Conservation (phyloP, 2,329 filamentous ascomycete genomes). For the Penicillium aurantiogriseum region DNA sequence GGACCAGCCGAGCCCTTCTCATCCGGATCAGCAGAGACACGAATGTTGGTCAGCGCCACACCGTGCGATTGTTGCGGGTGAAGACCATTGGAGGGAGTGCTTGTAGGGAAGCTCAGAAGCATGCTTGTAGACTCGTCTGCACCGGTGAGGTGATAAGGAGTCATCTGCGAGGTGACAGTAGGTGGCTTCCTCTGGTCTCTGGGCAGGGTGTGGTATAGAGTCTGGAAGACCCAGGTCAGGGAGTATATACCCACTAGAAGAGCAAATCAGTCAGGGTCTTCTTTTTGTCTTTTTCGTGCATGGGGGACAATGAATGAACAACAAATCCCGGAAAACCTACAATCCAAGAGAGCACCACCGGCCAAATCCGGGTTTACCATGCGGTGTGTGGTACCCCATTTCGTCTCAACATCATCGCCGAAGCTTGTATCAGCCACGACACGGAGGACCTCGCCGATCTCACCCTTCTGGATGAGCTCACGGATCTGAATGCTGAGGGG, state of each 20-base stretch:
- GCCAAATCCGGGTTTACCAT: slow-evolving; percentile 83
- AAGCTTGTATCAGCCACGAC: slow-evolving; percentile 63
- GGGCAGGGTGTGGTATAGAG: slow-evolving; percentile 76
- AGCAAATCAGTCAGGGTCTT: not conserved
- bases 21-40: slow-evolving; percentile 62
- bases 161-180: slow-evolving; percentile 63
- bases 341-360: slow-evolving; percentile 76
- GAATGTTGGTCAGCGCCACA: slow-evolving; percentile 66
- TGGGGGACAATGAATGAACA: not conserved
- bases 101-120: slow-evolving; percentile 70
- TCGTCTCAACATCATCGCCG: slow-evolving; percentile 59
- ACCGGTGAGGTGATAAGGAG: slow-evolving; percentile 69
- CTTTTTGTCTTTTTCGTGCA: not conserved
- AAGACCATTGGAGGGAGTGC: slow-evolving; percentile 42
- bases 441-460: slow-evolving; percentile 59
- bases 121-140: slow-evolving; percentile 77
- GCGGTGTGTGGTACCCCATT: slow-evolving; percentile 63
- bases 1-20: slow-evolving; percentile 60
- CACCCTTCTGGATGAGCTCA: slow-evolving; percentile 55
- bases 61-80: slow-evolving; percentile 60
- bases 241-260: slow-evolving; percentile 73
- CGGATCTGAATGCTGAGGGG: slow-evolving; percentile 72
- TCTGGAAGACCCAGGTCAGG: slow-evolving; percentile 87
- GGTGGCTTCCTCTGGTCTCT: slow-evolving; percentile 64
- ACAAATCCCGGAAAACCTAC: slow-evolving; percentile 30